Evolutionary conservation across 495 filamentous ascomycete species (phyloP).

Genomic region (Neurospora sublineolata): DNA sequence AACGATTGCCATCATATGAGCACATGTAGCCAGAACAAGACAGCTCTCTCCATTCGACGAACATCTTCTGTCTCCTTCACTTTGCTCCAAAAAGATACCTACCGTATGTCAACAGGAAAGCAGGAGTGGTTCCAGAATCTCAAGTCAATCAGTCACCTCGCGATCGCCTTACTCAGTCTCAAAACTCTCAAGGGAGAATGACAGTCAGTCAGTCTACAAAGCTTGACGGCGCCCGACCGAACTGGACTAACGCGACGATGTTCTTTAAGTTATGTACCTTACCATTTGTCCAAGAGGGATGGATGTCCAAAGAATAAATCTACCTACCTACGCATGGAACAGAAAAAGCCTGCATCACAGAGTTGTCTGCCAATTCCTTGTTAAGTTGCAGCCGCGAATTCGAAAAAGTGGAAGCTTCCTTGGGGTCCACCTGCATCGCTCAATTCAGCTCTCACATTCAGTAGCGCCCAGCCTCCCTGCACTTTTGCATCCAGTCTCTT

Average conservation of each 20-base stretch:
- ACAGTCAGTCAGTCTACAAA: neutral
- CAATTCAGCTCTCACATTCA: neutral
- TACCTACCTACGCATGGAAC: too few species aligned
- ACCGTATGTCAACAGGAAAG: neutral
- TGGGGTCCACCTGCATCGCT: neutral
- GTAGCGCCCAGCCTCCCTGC: neutral
- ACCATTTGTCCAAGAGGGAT: too few species aligned
- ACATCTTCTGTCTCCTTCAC: neutral
- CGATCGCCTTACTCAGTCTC: neutral
- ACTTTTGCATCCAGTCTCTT: neutral
- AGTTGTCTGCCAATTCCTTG: too few species aligned
- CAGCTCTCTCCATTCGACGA: neutral
- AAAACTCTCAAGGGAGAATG: neutral
- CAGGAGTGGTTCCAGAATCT: neutral
- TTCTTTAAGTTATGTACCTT: too few species aligned
- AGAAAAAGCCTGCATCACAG: too few species aligned
- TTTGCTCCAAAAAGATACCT: neutral
- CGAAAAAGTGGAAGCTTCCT: neutral
- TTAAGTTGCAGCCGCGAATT: too few species aligned
- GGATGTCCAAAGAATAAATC: too few species aligned
- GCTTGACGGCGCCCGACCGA: neutral
- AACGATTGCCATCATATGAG: neutral
- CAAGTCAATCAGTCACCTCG: neutral
- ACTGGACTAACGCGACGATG: too few species aligned
- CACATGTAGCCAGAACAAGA: neutral